phyloP scores from a whole-genome alignment of 176 grass and related monocot species.

The Tuctoria greenei region DNA sequence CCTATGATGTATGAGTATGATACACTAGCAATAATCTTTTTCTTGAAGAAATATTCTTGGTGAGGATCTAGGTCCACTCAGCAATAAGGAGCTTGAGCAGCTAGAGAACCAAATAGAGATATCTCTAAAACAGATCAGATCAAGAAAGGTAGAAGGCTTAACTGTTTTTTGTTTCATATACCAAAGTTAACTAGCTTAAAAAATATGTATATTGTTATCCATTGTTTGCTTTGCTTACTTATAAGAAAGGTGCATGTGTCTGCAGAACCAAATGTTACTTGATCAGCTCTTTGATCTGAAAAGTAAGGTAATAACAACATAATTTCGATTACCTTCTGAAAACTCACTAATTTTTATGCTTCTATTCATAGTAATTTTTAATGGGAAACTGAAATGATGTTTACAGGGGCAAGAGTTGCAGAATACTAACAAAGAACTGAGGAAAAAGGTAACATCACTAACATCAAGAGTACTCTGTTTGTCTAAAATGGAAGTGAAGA shows the following conservation, averaged over 20 bases:
- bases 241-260: constrained; percentile 19
- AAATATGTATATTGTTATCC: not conserved
- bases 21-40: not conserved
- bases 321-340: not conserved
- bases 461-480: not conserved
- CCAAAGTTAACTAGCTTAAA: not conserved
- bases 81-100: constrained; percentile 68
- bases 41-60: constrained; percentile 78
- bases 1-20: constrained; percentile 34
- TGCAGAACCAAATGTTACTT: constrained; percentile 67
- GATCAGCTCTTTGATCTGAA: constrained; percentile 83
- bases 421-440: constrained; percentile 68
- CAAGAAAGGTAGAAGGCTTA: constrained; percentile 60
- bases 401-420: constrained; percentile 67
- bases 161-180: not conserved
- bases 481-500: too few species aligned
- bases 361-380: not conserved
- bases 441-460: constrained; percentile 52
- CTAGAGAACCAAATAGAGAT: constrained; percentile 78
- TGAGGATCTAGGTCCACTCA: constrained; percentile 69
- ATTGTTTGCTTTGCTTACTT: not conserved
- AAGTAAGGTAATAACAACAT: constrained; percentile 63
- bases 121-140: constrained; percentile 67
- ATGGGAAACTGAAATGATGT: not conserved
- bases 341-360: not conserved